phyloP scores from a whole-genome alignment of 768 basidiomycete species.

The Boletus rubescentipes region DNA sequence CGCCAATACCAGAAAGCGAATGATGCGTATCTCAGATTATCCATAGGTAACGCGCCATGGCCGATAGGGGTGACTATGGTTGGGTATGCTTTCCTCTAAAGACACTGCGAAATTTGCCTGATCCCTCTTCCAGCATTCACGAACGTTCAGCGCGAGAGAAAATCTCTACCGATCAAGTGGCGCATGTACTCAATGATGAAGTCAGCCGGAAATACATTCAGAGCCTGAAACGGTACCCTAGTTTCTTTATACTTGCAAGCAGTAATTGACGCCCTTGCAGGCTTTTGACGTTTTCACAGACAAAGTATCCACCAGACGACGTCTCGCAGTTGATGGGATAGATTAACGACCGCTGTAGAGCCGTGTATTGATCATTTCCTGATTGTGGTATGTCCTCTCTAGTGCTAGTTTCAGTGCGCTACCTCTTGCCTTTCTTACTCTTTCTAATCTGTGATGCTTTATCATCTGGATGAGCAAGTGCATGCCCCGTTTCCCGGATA shows the following conservation, averaged over 20 bases:
- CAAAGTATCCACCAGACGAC: conserved; percentile 92
- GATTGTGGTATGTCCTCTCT: conserved; percentile 8
- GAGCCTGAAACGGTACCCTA: conserved; percentile 85
- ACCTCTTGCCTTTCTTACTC: conserved; percentile 31
- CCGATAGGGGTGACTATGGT: conserved; percentile 99
- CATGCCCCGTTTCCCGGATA: conserved; percentile 70
- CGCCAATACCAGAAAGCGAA: conserved; percentile 95
- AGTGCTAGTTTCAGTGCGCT: conserved; percentile 6
- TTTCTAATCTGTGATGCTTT: conserved; percentile 35
- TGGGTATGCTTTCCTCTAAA: conserved; percentile 56
- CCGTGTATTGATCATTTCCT: not conserved
- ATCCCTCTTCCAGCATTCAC: conserved; percentile 66
- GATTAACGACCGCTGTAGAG: not conserved
- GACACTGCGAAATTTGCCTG: not conserved
- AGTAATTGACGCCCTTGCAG: conserved; percentile 41
- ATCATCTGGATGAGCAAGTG: conserved; percentile 43
- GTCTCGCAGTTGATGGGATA: conserved; percentile 91
- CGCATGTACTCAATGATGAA: conserved; percentile 98
- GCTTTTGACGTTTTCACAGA: conserved; percentile 92
- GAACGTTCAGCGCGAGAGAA: conserved; percentile 98
- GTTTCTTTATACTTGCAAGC: not conserved
- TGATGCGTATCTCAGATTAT: conserved; percentile 93
- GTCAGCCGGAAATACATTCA: conserved; percentile 99
- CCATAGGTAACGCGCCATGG: conserved; percentile 99
- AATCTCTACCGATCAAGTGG: conserved; percentile 95